A percentile compares a stretch with the other conserved stretches of the same genome.
Evolutionary conservation across 2,329 filamentous ascomycete genomes (phyloP).

Genomic region (Aspergillus hiratsukae): DNA sequence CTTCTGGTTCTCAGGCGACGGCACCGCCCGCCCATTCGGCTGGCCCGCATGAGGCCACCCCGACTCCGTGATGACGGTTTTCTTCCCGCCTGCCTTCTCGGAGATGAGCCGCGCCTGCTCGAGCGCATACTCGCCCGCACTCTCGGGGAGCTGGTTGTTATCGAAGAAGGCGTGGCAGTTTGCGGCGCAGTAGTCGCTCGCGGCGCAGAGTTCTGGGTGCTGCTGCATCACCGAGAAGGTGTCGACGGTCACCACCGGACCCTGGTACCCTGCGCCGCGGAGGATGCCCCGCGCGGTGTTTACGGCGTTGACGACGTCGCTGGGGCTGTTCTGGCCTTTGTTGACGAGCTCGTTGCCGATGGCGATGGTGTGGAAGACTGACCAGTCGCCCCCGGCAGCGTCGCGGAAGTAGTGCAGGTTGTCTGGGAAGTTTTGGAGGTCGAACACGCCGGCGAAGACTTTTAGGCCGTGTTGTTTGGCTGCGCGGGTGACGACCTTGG

Average conservation of each 20-base stretch:
- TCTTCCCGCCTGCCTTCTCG: conserved; percentile 50
- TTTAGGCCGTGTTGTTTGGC: conserved; percentile 62
- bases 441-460: conserved; percentile 71
- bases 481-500: conserved; percentile 57
- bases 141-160: conserved; percentile 51
- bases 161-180: conserved; percentile 88
- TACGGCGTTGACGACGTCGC: conserved; percentile 55
- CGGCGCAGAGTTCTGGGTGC: conserved; percentile 65
- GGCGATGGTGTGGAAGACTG: conserved; percentile 63
- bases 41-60: conserved; percentile 74
- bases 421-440: conserved; percentile 52
- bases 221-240: conserved; percentile 65
- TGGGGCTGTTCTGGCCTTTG: conserved; percentile 51
- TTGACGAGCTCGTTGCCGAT: conserved; percentile 81
- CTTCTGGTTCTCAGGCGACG: conserved; percentile 62
- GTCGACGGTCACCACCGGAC: conserved; percentile 75
- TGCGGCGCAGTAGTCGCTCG: conserved; percentile 72
- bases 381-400: conserved; percentile 63
- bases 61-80: conserved; percentile 71
- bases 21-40: conserved; percentile 64
- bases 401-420: conserved; percentile 60
- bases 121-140: conserved; percentile 64
- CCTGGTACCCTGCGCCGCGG: conserved; percentile 60
- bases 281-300: conserved; percentile 55
- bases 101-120: conserved; percentile 50